These are phyloP conservation scores for Flaveria brownii DNA, from an alignment of 129 eudicot species.

Conservation along the genomic window DNA sequence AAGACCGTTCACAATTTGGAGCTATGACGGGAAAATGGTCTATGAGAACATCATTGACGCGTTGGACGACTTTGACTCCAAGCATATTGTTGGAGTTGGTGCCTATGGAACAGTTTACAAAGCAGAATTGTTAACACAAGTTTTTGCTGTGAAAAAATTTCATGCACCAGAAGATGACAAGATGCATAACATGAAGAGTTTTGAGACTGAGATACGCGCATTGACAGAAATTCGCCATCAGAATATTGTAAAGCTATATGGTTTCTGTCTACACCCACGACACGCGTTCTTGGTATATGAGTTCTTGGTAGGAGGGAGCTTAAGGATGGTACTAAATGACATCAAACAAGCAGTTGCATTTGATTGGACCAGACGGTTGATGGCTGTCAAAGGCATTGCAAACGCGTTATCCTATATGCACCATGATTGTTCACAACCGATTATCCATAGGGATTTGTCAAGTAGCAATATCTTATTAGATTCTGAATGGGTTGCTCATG, in stretches of 20 bases:
- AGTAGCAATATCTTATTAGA: not conserved
- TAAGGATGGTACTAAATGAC: conserved; percentile 8
- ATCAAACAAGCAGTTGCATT: not conserved
- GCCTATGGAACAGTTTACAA: not conserved
- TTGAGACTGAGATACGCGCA: not conserved
- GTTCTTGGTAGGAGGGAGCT: conserved; percentile 16
- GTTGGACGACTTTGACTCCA: conserved; percentile 1
- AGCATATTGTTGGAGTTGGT: conserved; percentile 14
- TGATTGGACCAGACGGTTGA: not conserved
- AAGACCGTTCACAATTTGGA: not conserved
- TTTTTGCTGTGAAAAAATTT: not conserved
- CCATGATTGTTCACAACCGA: conserved; percentile 6
- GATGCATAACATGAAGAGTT: not conserved
- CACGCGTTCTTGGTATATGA: conserved; percentile 3
- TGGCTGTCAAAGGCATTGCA: not conserved
- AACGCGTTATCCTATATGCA: not conserved
- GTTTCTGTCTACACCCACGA: conserved; percentile 1
- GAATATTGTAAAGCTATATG: conserved; percentile 11
- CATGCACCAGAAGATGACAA: conserved; percentile 4
- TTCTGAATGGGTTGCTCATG: conserved; percentile 11
- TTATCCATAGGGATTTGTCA: conserved; percentile 13
- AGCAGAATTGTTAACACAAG: not conserved
- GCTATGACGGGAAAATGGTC: conserved; percentile 5
- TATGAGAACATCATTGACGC: conserved; percentile 2
- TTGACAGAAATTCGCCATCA: not conserved